These are phyloP conservation scores for Truncatella angustata DNA, from an alignment of 2,329 filamentous ascomycete species.

Conservation along the genomic window DNA sequence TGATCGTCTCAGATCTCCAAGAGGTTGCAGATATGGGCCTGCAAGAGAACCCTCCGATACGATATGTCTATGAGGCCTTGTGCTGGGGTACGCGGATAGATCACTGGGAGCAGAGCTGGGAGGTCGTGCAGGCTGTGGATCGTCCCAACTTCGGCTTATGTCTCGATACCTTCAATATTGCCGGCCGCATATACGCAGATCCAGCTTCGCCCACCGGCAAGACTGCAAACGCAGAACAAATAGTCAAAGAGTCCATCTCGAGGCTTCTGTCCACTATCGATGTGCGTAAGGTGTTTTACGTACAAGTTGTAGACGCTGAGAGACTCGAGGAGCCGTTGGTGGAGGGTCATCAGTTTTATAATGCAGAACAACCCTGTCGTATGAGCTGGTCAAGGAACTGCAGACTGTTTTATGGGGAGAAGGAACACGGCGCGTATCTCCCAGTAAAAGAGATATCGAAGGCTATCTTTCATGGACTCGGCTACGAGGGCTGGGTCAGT, in stretches of 20 bases:
- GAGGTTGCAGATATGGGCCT: constrained; percentile 67
- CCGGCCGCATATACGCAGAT: constrained; percentile 69
- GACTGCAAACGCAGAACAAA: constrained; percentile 52
- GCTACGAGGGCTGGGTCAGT: constrained; percentile 68
- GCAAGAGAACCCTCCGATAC: constrained; percentile 52
- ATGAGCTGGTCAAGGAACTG: constrained; percentile 83
- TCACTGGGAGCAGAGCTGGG: constrained; percentile 72
- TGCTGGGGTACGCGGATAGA: constrained; percentile 70
- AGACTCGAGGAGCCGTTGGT: constrained; percentile 56
- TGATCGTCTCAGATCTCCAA: constrained; percentile 61
- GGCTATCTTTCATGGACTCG: constrained; percentile 61
- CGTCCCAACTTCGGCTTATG: constrained; percentile 73
- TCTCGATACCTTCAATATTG: constrained; percentile 77
- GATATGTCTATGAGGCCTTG: constrained; percentile 72
- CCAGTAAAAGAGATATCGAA: constrained; percentile 61
- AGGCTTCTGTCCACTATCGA: constrained; percentile 56
- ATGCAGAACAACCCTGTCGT: constrained; percentile 54
- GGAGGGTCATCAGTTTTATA: constrained; percentile 56
- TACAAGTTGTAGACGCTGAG: constrained; percentile 76
- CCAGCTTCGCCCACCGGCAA: constrained; percentile 53
- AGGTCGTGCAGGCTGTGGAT: constrained; percentile 63
- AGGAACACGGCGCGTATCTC: constrained; percentile 62
- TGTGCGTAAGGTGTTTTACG: constrained; percentile 66
- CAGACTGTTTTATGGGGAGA: constrained; percentile 67
- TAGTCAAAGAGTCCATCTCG: constrained; percentile 52